These are phyloP conservation scores for Claviceps arundinis DNA, from an alignment of 2,329 filamentous ascomycete genomes.

Conservation along the genomic window DNA sequence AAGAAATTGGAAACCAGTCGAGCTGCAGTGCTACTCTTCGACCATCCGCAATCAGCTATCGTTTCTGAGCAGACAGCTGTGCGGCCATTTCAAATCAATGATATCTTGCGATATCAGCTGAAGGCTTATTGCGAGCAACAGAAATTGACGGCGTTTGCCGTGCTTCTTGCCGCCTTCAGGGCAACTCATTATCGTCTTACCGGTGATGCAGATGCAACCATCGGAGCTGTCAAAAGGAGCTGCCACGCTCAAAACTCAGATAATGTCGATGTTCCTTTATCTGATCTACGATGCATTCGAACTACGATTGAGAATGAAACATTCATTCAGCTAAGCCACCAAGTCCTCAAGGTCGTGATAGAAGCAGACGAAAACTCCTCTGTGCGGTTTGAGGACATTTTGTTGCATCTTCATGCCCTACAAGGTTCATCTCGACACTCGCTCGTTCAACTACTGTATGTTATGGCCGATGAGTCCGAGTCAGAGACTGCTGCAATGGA, in stretches of 20 bases:
- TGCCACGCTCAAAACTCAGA: conserved; percentile 2
- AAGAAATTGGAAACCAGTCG: conserved; percentile 8
- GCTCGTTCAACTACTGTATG: neutral
- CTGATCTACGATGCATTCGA: conserved; percentile 14
- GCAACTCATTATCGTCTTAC: conserved; percentile 15
- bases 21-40: conserved; percentile 9
- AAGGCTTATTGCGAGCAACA: conserved; percentile 5
- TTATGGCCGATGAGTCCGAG: neutral
- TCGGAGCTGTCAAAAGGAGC: conserved; percentile 12
- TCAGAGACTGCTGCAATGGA: neutral
- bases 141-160: conserved; percentile 6
- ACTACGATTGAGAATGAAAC: neutral
- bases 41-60: conserved; percentile 7
- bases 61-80: conserved; percentile 8
- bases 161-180: conserved; percentile 14
- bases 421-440: neutral
- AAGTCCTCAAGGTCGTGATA: neutral
- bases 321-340: conserved; percentile 9
- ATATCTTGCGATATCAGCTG: conserved; percentile 3
- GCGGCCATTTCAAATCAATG: conserved; percentile 5
- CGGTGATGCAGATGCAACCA: conserved; percentile 11
- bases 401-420: neutral
- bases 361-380: neutral
- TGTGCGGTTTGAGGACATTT: neutral
- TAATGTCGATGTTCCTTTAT: conserved; percentile 13